A percentile compares a stretch with the other conserved stretches of the same genome.
Evolutionary conservation across 139 green algal species (phyloP).

Genomic region (Auxenochlorella pyrenoidosa): DNA sequence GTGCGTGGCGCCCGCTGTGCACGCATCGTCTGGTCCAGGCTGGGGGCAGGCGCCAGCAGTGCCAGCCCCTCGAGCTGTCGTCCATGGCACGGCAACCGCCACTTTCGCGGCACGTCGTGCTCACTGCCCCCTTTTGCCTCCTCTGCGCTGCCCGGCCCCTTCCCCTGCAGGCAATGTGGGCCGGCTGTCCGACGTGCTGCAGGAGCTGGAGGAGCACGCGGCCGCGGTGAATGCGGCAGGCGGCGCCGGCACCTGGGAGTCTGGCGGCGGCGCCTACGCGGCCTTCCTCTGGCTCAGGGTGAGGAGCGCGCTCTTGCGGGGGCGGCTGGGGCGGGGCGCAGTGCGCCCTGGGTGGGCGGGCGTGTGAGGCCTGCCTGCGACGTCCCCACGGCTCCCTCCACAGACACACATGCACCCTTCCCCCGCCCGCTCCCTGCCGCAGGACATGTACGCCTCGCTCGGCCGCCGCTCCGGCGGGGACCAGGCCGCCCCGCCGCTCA

Average conservation of each 20-base stretch:
- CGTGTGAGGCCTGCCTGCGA: too few relatives aligned
- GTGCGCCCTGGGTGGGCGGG: not conserved
- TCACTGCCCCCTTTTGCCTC: not conserved
- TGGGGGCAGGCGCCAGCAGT: too few relatives aligned
- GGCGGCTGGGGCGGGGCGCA: too few relatives aligned
- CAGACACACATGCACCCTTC: not conserved
- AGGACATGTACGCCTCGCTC: constrained; percentile 1
- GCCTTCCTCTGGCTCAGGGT: constrained; percentile 41
- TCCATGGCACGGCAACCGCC: too few relatives aligned
- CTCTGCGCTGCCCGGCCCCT: not conserved
- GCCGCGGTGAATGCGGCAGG: constrained; percentile 24
- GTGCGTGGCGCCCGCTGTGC: too few relatives aligned
- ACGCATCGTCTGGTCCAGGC: too few relatives aligned
- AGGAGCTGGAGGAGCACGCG: constrained; percentile 36
- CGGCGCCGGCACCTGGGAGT: constrained; percentile 30
- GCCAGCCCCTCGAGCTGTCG: too few relatives aligned
- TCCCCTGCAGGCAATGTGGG: not conserved
- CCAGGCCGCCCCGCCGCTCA: not conserved
- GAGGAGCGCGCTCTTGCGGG: not conserved
- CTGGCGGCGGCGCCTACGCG: constrained; percentile 47
- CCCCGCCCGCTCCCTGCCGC: not conserved
- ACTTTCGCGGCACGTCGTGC: not conserved
- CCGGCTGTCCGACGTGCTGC: not conserved
- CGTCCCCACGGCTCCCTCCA: too few relatives aligned
- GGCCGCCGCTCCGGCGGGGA: not conserved